Percentiles rank a stretch among this genome's conserved stretches.
phyloP scores from a whole-genome alignment of 495 filamentous ascomycete species.

The Parmelia sp. region DNA sequence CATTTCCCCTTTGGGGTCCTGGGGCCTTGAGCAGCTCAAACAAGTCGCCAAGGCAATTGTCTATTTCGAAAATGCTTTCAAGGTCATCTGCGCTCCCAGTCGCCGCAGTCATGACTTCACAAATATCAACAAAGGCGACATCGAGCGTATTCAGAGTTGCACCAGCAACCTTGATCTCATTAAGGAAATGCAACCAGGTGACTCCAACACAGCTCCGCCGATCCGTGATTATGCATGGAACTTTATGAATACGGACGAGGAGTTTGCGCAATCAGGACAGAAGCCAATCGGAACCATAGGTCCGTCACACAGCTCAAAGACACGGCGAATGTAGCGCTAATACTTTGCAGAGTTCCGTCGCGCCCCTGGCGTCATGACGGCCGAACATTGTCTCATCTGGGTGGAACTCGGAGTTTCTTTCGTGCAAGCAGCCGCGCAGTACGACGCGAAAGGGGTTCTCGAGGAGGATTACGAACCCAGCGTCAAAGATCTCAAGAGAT shows the following conservation, averaged over 20 bases:
- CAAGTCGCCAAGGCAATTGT: neutral
- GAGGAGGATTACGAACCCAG: no score
- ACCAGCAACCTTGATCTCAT: neutral
- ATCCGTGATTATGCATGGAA: neutral
- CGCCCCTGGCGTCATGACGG: neutral
- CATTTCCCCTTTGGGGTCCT: neutral
- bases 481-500: no score
- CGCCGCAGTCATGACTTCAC: neutral
- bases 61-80: neutral
- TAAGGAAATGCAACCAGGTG: neutral
- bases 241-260: neutral
- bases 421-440: neutral
- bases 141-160: no score
- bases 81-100: neutral
- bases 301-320: neutral
- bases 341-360: neutral
- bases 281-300: neutral
- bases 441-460: neutral
- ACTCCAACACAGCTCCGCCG: no score
- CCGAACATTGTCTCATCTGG: neutral
- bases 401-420: neutral
- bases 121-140: neutral
- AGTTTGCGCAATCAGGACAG: no score
- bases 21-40: neutral
- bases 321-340: neutral